Evolutionary conservation across 352 stramenopile genomes (phyloP), one percentile per base, ranked within the genome.

Genomic region (Globisporangium alternatum): DNA sequence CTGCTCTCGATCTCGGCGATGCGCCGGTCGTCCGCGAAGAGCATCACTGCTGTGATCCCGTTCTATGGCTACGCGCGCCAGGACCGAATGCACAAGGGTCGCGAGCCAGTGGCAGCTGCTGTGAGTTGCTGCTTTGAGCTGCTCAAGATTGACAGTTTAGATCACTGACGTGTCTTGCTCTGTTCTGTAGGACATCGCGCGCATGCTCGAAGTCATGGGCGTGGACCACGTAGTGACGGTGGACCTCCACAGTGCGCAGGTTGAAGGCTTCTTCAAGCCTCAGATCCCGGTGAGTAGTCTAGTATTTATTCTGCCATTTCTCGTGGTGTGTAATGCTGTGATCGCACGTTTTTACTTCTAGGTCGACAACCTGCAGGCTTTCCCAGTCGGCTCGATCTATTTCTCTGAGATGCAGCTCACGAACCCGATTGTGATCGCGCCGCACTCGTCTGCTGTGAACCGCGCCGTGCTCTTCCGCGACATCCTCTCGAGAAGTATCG

Each of bases 121-220:
- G 83, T 91, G 52, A 56, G 70, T 48, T 21, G 8, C 8, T 15
- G 9, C 13, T 19, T 5, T 28, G 5, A 3, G 39, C 56, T 57
- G 25, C n/a, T 57, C 21, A 47, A 8, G 19, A 8, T 48, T 48
- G 43, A 22, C 6, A 10, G 5, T 21, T 12, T 6, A 17, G 13
- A 8, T 7, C 19, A 35, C 31, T 54, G n/a, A 56, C 39, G 43
- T 3, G 3, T 53, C 17, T 60, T 48, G 30, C n/a, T 41, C 25
- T 44, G 66, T 8, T 52, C 2, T 25, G 1, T 63, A 91, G 83
- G 85, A 96, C 41, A 83, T 96, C 49, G 87, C 87, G 21, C 80
- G 81, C 31, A 96, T 96, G 87, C 83, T 96, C 7, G 85, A 96
- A 66, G 88, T 90, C n/a, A 94, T 96, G 86, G 87, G 87, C 30